Percentiles rank a stretch among this genome's conserved stretches.
These are phyloP conservation scores for Sesbania bispinosa DNA, from an alignment of 306 rosid species.

Conservation along the genomic window DNA sequence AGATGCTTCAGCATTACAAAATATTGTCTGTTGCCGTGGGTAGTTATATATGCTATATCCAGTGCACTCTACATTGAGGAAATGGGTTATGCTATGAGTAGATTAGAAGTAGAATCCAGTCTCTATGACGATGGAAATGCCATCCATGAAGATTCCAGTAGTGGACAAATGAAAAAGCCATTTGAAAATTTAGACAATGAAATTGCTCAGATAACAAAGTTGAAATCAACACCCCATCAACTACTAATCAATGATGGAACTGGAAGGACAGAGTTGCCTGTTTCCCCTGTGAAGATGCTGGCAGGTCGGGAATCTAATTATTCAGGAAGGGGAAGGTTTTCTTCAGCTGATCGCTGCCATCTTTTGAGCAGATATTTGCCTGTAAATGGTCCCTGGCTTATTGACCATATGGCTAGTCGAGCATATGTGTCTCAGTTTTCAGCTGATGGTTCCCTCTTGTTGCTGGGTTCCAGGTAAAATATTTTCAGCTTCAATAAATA, in stretches of 20 bases:
- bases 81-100: conserved; percentile 90
- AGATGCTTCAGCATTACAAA: conserved; percentile 30
- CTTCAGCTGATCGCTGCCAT: conserved; percentile 87
- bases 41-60: conserved; percentile 43
- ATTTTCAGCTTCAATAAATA: conserved; percentile 5
- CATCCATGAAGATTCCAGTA: conserved; percentile 35
- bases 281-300: conserved; percentile 89
- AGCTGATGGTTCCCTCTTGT: conserved; percentile 86
- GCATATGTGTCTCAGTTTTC: conserved; percentile 95
- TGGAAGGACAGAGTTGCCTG: conserved; percentile 50
- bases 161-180: conserved; percentile 32
- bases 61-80: conserved; percentile 35
- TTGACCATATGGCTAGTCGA: conserved; percentile 69
- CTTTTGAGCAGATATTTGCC: conserved; percentile 87
- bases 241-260: conserved; percentile 41
- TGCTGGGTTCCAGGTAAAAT: conserved; percentile 83
- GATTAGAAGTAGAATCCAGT: conserved; percentile 55
- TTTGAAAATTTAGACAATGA: conserved; percentile 60
- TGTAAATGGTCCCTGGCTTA: conserved; percentile 79
- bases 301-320: conserved; percentile 82
- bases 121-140: conserved; percentile 35
- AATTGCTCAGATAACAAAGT: conserved; percentile 66
- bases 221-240: conserved; percentile 69
- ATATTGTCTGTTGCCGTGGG: conserved; percentile 27
- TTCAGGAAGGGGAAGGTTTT: conserved; percentile 87